These are phyloP conservation scores for Spiromyces aspiralis DNA, from an alignment of 371 early-diverging fungal genomes.

Conservation along the genomic window DNA sequence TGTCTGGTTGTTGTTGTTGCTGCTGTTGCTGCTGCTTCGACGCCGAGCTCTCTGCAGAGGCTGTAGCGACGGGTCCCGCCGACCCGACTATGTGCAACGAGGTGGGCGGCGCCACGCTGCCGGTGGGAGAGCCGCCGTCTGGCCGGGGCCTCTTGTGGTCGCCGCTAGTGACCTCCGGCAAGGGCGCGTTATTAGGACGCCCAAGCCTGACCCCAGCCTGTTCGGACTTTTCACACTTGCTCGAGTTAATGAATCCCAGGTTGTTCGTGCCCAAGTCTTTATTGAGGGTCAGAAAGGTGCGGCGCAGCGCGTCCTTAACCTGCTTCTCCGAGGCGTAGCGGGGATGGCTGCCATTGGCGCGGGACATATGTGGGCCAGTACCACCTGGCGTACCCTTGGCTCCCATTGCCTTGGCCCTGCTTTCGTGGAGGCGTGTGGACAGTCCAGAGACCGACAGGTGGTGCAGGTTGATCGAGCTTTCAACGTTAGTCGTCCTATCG, in stretches of 20 bases:
- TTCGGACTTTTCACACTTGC: too few relatives aligned
- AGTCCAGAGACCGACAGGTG: background rate
- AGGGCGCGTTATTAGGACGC: too few relatives aligned
- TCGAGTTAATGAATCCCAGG: conserved; percentile 1
- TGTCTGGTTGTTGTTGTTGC: background rate
- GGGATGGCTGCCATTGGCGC: background rate
- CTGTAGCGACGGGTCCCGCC: too few relatives aligned
- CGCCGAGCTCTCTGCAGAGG: too few relatives aligned
- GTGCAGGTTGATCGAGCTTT: background rate
- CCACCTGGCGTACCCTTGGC: too few relatives aligned
- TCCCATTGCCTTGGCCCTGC: background rate
- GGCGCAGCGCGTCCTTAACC: conserved; percentile 26
- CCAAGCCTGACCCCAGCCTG: too few relatives aligned
- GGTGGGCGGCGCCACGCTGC: too few relatives aligned
- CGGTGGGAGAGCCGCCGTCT: too few relatives aligned
- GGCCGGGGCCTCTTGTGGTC: too few relatives aligned
- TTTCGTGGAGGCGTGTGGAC: background rate
- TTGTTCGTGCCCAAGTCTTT: conserved; percentile 45
- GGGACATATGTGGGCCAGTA: too few relatives aligned
- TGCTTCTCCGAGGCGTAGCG: background rate
- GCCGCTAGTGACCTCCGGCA: too few relatives aligned
- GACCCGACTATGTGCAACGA: too few relatives aligned
- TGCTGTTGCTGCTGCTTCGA: background rate
- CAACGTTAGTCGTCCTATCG: background rate
- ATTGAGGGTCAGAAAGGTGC: conserved; percentile 61